Evolutionary conservation across 2,329 filamentous ascomycete genomes (phyloP).

Genomic region (Xylaria sp.): DNA sequence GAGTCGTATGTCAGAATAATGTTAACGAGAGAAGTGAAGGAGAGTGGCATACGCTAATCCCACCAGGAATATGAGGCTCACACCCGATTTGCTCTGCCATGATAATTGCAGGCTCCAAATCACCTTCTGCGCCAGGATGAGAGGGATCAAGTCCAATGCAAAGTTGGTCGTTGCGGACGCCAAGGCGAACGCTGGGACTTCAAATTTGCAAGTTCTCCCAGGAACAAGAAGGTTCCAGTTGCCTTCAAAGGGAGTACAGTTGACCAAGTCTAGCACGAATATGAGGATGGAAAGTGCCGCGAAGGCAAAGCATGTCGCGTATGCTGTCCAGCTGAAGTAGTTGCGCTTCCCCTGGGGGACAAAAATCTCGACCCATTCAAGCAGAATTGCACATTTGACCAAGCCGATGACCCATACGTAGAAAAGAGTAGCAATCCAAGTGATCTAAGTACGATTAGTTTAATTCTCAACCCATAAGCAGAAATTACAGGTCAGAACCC

Average conservation of each 20-base stretch:
- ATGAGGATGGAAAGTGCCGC: conserved; percentile 15
- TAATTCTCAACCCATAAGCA: not conserved
- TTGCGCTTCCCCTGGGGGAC: conserved; percentile 14
- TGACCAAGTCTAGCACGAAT: conserved; percentile 17
- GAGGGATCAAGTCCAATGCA: conserved; percentile 14
- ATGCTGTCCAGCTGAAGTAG: conserved; percentile 13
- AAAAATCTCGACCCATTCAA: conserved; percentile 21
- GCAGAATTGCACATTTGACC: conserved; percentile 22
- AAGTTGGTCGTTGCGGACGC: conserved; percentile 16
- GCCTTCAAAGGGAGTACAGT: conserved; percentile 21
- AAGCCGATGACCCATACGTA: conserved; percentile 19
- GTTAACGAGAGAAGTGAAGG: not conserved
- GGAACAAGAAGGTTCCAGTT: conserved; percentile 21
- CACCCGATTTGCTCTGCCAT: conserved; percentile 16
- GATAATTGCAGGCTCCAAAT: conserved; percentile 18
- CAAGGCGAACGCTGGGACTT: conserved; percentile 11
- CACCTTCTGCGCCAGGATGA: conserved; percentile 20
- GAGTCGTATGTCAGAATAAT: not conserved
- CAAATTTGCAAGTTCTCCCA: conserved; percentile 11
- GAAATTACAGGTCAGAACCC: not conserved
- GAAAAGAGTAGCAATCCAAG: conserved; percentile 5
- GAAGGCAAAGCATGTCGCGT: conserved; percentile 2
- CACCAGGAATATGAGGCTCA: conserved; percentile 23
- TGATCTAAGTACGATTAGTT: not conserved
- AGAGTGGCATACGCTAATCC: conserved; percentile 16